A percentile compares a stretch with the other conserved stretches of the same genome.
These are phyloP conservation scores for Colletotrichum orchidophilum DNA, from an alignment of 2,329 filamentous ascomycete species.

Conservation along the genomic window DNA sequence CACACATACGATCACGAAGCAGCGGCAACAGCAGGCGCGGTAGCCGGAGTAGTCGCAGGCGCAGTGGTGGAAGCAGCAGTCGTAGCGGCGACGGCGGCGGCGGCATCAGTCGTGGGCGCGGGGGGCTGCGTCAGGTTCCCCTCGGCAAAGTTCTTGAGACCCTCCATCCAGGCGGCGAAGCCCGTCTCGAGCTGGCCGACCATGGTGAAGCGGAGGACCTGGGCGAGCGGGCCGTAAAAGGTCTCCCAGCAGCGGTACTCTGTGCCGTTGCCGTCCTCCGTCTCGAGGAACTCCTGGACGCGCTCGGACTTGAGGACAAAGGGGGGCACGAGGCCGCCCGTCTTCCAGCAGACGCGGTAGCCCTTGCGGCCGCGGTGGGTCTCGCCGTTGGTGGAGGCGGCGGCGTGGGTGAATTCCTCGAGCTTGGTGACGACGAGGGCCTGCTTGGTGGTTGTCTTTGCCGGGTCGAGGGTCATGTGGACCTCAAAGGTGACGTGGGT, in stretches of 20 bases:
- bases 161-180: conserved; percentile 50
- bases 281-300: conserved; percentile 52
- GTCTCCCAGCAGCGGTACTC: conserved; percentile 57
- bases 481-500: conserved; percentile 46
- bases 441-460: conserved; percentile 32
- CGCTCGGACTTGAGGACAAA: conserved; percentile 50
- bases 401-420: conserved; percentile 41
- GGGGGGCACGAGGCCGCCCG: conserved; percentile 39
- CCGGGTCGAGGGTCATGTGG: conserved; percentile 41
- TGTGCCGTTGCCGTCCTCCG: conserved; percentile 40
- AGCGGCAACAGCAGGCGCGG: conserved; percentile 14
- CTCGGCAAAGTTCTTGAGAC: conserved; percentile 47
- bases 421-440: conserved; percentile 43
- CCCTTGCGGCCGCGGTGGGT: conserved; percentile 42
- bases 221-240: conserved; percentile 51
- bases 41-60: background rate
- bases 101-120: background rate
- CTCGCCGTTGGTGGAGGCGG: conserved; percentile 5
- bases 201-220: conserved; percentile 44
- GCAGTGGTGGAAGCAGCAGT: background rate
- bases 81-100: background rate
- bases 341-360: conserved; percentile 51
- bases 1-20: conserved; percentile 8
- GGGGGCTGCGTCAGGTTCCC: background rate
- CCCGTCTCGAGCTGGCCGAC: conserved; percentile 44